Conservation (phyloP, 2,329 filamentous ascomycete genomes). For the Trichophaea hybrida region DNA sequence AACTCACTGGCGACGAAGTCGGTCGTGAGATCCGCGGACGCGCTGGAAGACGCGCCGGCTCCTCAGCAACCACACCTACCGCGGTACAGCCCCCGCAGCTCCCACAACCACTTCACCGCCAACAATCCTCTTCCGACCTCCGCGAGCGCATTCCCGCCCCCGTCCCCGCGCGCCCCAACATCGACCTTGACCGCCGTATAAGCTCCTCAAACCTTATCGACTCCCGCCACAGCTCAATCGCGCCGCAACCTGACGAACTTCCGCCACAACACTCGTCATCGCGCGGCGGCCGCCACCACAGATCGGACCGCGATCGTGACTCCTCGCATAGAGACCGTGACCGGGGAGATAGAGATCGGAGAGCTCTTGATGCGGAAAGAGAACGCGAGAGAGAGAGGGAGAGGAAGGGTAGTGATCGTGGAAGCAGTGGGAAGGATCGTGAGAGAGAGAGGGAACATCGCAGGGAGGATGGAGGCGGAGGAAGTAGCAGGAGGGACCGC, state of each 20-base stretch:
- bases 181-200: slow-evolving; percentile 1
- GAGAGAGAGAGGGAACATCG: slow-evolving; percentile 14
- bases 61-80: background rate
- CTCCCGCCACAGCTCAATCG: background rate
- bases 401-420: slow-evolving; percentile 10
- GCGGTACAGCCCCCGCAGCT: background rate
- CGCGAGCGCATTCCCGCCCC: background rate
- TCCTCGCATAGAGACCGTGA: slow-evolving; percentile 12
- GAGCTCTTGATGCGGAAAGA: slow-evolving; percentile 9
- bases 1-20: slow-evolving; percentile 19
- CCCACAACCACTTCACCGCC: slow-evolving; percentile 11
- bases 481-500: slow-evolving; percentile 8
- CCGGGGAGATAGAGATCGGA: slow-evolving; percentile 9
- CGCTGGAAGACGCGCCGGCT: slow-evolving; percentile 12
- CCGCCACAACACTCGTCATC: slow-evolving; percentile 19
- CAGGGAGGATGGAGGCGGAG: slow-evolving; percentile 4
- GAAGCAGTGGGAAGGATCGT: slow-evolving; percentile 9
- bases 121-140: slow-evolving; percentile 7
- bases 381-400: slow-evolving; percentile 14
- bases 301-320: slow-evolving; percentile 11
- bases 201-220: no score
- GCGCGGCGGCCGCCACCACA: background rate
- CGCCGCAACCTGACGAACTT: no score
- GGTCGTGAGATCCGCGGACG: slow-evolving; percentile 21
- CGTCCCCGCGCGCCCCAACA: slow-evolving; percentile 5